Conservation (phyloP, 2,329 filamentous ascomycete genomes). For the Penicillium crustosum region DNA sequence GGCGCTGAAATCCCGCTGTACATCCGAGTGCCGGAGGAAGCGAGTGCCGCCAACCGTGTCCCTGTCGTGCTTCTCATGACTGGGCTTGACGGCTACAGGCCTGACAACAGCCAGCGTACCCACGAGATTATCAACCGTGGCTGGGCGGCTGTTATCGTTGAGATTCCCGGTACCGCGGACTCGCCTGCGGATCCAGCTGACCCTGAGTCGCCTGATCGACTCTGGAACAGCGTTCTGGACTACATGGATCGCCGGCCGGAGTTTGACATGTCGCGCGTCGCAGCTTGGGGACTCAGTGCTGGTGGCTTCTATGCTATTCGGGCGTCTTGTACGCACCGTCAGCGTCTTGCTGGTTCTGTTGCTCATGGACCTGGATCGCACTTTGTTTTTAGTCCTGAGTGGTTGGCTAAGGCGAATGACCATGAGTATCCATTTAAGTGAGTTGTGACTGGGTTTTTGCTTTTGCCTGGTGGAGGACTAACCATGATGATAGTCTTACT, state of each 20-base stretch:
- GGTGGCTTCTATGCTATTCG: slow-evolving; percentile 69
- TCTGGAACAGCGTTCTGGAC: slow-evolving; percentile 62
- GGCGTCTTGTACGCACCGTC: slow-evolving; percentile 65
- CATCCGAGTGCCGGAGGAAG: slow-evolving; percentile 58
- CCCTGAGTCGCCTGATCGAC: slow-evolving; percentile 58
- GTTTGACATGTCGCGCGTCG: slow-evolving; percentile 58
- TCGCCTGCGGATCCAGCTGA: slow-evolving; percentile 64
- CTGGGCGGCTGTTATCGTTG: slow-evolving; percentile 62
- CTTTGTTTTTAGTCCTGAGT: slow-evolving; percentile 59
- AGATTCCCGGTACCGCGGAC: slow-evolving; percentile 68
- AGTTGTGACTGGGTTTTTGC: slow-evolving; percentile 20
- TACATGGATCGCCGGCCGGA: slow-evolving; percentile 55
- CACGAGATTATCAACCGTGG: slow-evolving; percentile 63
- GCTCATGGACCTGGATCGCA: slow-evolving; percentile 65
- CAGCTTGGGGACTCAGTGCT: slow-evolving; percentile 64
- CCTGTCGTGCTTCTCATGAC: slow-evolving; percentile 59
- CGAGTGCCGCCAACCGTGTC: slow-evolving; percentile 44
- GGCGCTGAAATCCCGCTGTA: slow-evolving; percentile 62
- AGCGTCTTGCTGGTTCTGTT: slow-evolving; percentile 55
- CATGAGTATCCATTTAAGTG: slow-evolving; percentile 66
- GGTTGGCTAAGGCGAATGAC: slow-evolving; percentile 62
- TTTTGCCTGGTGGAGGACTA: not conserved
- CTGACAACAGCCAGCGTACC: slow-evolving; percentile 53
- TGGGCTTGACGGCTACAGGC: slow-evolving; percentile 60
- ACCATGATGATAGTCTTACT: slow-evolving; percentile 43